Evolutionary conservation across 129 eudicot genomes (phyloP).

Genomic region (Lonicera japonica): DNA sequence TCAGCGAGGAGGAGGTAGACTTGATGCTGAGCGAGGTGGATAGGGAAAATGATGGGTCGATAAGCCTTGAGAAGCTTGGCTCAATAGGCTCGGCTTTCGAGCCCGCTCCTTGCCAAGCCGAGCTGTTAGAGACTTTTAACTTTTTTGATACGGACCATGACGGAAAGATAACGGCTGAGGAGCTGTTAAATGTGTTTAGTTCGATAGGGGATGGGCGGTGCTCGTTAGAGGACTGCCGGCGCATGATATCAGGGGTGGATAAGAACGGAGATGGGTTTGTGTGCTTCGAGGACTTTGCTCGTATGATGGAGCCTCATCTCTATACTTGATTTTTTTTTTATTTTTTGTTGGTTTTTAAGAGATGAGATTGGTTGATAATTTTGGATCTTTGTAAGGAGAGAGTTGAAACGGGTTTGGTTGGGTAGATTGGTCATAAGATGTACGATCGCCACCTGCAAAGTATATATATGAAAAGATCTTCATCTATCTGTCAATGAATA

Average conservation of each 20-base stretch:
- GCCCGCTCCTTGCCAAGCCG: constrained; percentile 46
- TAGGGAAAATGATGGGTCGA: constrained; percentile 61
- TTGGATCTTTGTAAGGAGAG: too few species aligned
- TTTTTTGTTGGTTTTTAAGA: too few species aligned
- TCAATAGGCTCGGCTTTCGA: constrained; percentile 58
- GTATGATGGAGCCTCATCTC: constrained; percentile 51
- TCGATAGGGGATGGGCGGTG: constrained; percentile 56
- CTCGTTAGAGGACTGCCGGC: constrained; percentile 74
- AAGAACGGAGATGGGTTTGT: constrained; percentile 71
- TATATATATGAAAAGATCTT: too few species aligned
- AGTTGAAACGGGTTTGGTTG: too few species aligned
- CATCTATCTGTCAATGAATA: too few species aligned
- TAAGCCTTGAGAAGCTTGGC: constrained; percentile 55
- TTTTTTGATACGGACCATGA: constrained; percentile 76
- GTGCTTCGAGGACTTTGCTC: constrained; percentile 69
- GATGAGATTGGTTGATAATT: too few species aligned
- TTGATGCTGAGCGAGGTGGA: constrained; percentile 56
- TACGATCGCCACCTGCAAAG: too few species aligned
- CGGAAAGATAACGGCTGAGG: constrained; percentile 74
- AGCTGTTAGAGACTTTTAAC: constrained; percentile 54
- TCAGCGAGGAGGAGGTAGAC: constrained; percentile 40
- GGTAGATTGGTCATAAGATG: too few species aligned
- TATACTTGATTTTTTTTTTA: too few species aligned
- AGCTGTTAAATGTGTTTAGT: constrained; percentile 46
- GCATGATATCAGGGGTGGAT: constrained; percentile 75